Percentiles rank a stretch among this genome's conserved stretches.
Evolutionary conservation across 176 grass and related monocot species (phyloP).

Genomic region (bread wheat (Triticum aestivum)): DNA sequence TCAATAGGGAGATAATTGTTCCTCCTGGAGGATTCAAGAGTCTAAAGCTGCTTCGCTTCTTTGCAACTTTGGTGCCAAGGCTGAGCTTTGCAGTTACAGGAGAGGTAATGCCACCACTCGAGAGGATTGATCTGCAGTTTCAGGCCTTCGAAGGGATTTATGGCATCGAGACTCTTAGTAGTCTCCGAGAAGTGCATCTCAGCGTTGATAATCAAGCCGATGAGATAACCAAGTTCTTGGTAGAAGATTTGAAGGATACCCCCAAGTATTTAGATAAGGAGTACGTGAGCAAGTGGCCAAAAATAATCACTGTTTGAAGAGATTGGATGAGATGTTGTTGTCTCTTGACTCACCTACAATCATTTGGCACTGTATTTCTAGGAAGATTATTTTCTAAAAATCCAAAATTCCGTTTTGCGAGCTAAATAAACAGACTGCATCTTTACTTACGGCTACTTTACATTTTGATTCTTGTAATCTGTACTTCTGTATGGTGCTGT

Average conservation of each 20-base stretch:
- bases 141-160: background rate
- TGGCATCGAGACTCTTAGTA: background rate
- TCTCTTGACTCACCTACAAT: background rate
- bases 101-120: background rate
- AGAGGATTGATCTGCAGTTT: background rate
- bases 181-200: conserved; percentile 4
- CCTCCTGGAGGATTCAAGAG: too few relatives aligned
- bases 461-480: too few relatives aligned
- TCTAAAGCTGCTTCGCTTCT: too few relatives aligned
- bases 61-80: too few relatives aligned
- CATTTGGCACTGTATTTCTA: background rate
- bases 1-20: too few relatives aligned
- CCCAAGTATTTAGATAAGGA: background rate
- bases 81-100: background rate
- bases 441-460: too few relatives aligned
- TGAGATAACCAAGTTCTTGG: background rate
- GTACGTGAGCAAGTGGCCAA: background rate
- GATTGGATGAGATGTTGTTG: background rate
- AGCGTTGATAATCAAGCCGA: background rate
- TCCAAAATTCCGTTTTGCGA: too few relatives aligned
- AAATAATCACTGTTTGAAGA: background rate
- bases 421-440: too few relatives aligned
- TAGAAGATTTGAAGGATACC: background rate
- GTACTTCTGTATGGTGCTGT: too few relatives aligned
- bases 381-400: too few relatives aligned